phyloP scores from a whole-genome alignment of 345 rosid genomes.

The Eutrema heterophyllum region DNA sequence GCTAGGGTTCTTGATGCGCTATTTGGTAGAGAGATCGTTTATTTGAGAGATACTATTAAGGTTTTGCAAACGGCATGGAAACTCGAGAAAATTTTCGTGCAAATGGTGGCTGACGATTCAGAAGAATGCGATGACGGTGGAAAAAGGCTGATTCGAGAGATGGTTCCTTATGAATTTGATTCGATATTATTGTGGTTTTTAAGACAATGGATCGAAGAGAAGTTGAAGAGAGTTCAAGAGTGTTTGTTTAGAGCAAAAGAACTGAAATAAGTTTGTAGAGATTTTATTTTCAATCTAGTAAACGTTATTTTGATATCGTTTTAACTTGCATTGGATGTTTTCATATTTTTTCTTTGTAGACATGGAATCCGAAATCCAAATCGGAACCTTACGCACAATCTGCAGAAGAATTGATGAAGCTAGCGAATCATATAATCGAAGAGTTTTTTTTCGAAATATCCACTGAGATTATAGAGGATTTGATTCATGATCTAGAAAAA shows the following conservation, averaged over 20 bases:
- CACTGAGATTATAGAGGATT: constrained; percentile 66
- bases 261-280: constrained; percentile 55
- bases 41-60: constrained; percentile 52
- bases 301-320: background rate
- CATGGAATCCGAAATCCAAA: constrained; percentile 95
- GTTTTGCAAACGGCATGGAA: constrained; percentile 73
- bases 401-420: constrained; percentile 58
- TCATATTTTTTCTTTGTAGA: constrained; percentile 35
- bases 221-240: constrained; percentile 41
- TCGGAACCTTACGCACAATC: constrained; percentile 85
- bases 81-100: constrained; percentile 77
- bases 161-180: constrained; percentile 87
- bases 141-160: constrained; percentile 62
- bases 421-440: constrained; percentile 54
- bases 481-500: constrained; percentile 59
- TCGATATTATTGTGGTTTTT: constrained; percentile 46
- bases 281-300: background rate
- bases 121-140: constrained; percentile 87
- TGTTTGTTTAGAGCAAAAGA: constrained; percentile 52
- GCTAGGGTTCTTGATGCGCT: constrained; percentile 74
- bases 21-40: constrained; percentile 43
- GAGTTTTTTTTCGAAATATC: constrained; percentile 77
- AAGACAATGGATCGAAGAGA: constrained; percentile 65
- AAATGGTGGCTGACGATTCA: constrained; percentile 86
- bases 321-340: background rate